These are phyloP conservation scores for Mediolabrus comicus DNA, from an alignment of 108 stramenopile species.

Conservation along the genomic window DNA sequence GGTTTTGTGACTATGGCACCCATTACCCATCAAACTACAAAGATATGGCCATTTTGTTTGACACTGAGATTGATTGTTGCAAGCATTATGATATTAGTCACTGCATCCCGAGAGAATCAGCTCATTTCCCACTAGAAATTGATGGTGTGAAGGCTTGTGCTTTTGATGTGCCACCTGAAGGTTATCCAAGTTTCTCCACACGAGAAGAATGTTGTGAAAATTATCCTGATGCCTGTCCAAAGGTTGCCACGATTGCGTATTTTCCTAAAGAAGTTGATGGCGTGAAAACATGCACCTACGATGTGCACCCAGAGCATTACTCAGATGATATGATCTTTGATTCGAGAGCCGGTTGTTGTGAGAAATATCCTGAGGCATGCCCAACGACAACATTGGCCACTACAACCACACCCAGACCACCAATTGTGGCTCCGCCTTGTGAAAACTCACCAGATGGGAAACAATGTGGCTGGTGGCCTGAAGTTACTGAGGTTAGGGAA, in stretches of 20 bases:
- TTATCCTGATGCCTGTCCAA: not conserved
- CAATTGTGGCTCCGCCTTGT: not conserved
- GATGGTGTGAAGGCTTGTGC: too few species aligned
- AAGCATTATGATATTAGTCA: not conserved
- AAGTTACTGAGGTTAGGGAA: not conserved
- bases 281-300: not conserved
- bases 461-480: not conserved
- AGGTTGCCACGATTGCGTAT: too few species aligned
- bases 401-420: not conserved
- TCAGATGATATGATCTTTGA: not conserved
- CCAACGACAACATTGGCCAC: not conserved
- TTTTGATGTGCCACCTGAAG: too few species aligned
- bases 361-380: not conserved
- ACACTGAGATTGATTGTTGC: not conserved
- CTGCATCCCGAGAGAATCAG: not conserved
- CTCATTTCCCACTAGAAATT: not conserved
- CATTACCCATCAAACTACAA: not conserved
- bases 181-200: too few species aligned
- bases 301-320: not conserved
- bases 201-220: not conserved
- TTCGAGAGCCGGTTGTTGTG: not conserved
- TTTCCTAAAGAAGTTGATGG: too few species aligned
- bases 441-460: not conserved
- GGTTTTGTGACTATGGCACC: not conserved
- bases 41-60: not conserved